Conservation (phyloP, 176 grass and related monocot genomes). For the Bonia amplexicaulis region DNA sequence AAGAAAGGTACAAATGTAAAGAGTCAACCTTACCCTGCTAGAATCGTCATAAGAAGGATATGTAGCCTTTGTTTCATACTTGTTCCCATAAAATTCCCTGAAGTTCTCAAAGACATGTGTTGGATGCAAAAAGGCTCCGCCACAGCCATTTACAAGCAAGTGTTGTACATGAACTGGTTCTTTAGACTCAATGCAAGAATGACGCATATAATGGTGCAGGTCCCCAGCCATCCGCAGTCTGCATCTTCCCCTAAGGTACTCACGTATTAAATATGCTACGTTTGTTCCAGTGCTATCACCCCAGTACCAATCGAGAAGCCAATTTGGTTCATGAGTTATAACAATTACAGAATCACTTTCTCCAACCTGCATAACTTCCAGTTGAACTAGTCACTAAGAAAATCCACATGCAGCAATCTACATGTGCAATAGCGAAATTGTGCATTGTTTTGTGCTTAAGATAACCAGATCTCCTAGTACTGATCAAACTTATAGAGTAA, state of each 20-base stretch:
- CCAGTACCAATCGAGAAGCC: conserved; percentile 99
- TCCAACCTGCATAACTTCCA: conserved; percentile 57
- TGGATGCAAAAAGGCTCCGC: conserved; percentile 93
- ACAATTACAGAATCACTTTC: conserved; percentile 82
- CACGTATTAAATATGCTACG: conserved; percentile 69
- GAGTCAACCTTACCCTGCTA: conserved; percentile 67
- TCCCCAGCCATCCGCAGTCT: conserved; percentile 92
- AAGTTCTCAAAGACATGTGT: conserved; percentile 92
- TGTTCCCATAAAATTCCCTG: conserved; percentile 68
- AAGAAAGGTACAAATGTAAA: background rate
- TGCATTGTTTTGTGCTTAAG: conserved; percentile 11
- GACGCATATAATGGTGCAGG: conserved; percentile 99
- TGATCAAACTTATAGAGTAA: conserved; percentile 1
- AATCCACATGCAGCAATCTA: background rate
- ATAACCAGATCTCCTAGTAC: background rate
- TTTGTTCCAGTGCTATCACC: conserved; percentile 69
- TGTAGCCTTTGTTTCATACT: conserved; percentile 69
- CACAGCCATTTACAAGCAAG: conserved; percentile 96
- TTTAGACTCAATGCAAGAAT: conserved; percentile 53
- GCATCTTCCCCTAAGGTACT: conserved; percentile 89
- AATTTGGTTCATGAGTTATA: conserved; percentile 94
- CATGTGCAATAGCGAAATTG: background rate
- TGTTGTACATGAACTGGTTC: conserved; percentile 72
- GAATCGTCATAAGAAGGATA: conserved; percentile 88
- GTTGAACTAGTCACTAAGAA: background rate